A percentile compares a stretch with the other conserved stretches of the same genome.
Conservation (phyloP, 805 yeast genomes). For the Candida adriatica region DNA sequence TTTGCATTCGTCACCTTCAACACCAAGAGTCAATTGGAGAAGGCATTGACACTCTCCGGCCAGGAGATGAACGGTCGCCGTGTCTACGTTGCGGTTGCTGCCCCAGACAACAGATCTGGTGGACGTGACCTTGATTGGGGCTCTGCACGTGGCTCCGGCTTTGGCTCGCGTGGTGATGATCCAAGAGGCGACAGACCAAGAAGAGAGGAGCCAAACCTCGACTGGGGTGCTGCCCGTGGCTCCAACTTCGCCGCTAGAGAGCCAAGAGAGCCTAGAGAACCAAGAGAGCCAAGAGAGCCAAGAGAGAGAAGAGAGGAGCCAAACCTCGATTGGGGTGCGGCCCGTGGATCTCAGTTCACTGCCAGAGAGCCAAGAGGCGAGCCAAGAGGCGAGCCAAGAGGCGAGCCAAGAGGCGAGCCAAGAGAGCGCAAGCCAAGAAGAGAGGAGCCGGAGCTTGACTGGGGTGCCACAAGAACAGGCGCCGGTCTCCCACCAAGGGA, state of each 20-base stretch:
- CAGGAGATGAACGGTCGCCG: constrained; percentile 66
- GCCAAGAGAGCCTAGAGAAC: constrained; percentile 20
- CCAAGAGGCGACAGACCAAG: constrained; percentile 26
- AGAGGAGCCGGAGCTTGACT: constrained; percentile 37
- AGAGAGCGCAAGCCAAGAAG: constrained; percentile 23
- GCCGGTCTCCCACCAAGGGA: constrained; percentile 27
- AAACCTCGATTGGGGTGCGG: constrained; percentile 47
- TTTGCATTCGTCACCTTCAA: constrained; percentile 83
- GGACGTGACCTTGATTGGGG: constrained; percentile 40
- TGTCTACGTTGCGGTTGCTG: constrained; percentile 75
- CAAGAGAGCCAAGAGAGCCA: constrained; percentile 24
- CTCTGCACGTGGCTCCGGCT: constrained; percentile 40
- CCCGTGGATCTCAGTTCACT: constrained; percentile 24
- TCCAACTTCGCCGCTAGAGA: constrained; percentile 25
- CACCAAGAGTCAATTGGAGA: constrained; percentile 67
- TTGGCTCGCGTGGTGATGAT: constrained; percentile 2
- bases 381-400: constrained; percentile 22
- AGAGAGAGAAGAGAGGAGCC: constrained; percentile 29
- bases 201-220: constrained; percentile 45
- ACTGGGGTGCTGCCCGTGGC: constrained; percentile 37
- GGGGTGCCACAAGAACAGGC: constrained; percentile 35
- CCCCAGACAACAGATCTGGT: constrained; percentile 38
- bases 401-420: constrained; percentile 25
- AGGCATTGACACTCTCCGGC: constrained; percentile 66
- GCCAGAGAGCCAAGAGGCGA: constrained; percentile 21